Evolutionary conservation across 441 rosid genomes (phyloP).

Genomic region (Omphalea diandra): DNA sequence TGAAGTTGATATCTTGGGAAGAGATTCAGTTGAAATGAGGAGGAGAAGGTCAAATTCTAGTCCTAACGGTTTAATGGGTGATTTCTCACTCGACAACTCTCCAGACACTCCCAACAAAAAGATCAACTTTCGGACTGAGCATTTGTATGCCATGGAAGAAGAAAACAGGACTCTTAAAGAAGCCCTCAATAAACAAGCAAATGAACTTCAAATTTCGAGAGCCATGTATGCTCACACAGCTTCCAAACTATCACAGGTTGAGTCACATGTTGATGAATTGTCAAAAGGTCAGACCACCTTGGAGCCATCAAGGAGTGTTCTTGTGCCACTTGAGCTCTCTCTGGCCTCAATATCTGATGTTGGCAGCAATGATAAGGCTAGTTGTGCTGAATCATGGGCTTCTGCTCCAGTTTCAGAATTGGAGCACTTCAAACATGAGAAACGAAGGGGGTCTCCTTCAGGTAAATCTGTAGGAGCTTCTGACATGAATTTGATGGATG

Average conservation of each 20-base stretch:
- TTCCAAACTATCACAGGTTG: constrained; percentile 60
- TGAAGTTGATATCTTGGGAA: constrained; percentile 71
- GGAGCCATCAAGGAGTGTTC: constrained; percentile 42
- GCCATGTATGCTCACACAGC: constrained; percentile 57
- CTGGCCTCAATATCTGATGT: constrained; percentile 52
- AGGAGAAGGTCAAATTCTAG: constrained; percentile 48
- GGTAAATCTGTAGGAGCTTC: constrained; percentile 47
- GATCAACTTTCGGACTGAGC: constrained; percentile 51
- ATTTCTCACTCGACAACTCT: constrained; percentile 29
- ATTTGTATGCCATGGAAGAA: constrained; percentile 64
- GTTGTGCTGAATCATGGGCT: constrained; percentile 74
- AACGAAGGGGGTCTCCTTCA: constrained; percentile 37
- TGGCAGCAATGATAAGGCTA: constrained; percentile 59
- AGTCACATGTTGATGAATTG: constrained; percentile 55
- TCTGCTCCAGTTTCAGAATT: constrained; percentile 68
- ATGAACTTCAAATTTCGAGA: constrained; percentile 72
- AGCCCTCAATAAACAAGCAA: constrained; percentile 56
- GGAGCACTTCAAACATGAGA: constrained; percentile 60
- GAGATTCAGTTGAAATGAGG: constrained; percentile 41
- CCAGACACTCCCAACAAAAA: constrained; percentile 37
- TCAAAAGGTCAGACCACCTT: constrained; percentile 40
- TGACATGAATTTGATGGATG: constrained; percentile 76
- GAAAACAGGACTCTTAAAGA: constrained; percentile 79
- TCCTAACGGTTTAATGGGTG: constrained; percentile 32
- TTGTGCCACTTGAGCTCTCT: constrained; percentile 43